Base-by-base conservation (phyloP, 2,329 filamentous ascomycete species). In the Dissoconium aciculare region DNA sequence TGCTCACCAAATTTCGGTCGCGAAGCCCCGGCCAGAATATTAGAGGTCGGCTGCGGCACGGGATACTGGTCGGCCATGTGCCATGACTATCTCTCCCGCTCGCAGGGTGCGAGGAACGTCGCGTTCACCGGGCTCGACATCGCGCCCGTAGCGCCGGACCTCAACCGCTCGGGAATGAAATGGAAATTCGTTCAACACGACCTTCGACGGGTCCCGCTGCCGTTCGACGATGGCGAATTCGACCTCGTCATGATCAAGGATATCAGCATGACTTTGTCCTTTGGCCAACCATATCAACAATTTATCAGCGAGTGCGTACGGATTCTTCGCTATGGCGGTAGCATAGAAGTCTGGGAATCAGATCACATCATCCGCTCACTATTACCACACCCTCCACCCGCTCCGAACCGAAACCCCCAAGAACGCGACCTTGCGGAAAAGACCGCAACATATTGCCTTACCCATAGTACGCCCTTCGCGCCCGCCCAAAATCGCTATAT, bases 141-240 rank as follows among this genome's bases (percentile, higher is more conserved):
- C 33, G 78, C 79, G 5, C 75, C 79, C 4, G 54, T 87, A 14
- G 74, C 78, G 5, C 67, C 70, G 17, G 67, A 74, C 42, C 51
- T 76, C 42, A 59, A 66, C 44, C 72, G 74, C 43, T 74, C 75
- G 44, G 80, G 81, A 28, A 78, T 93, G 64, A 75, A 80, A 41
- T 93, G 84, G 83, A 73, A 66, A 8, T 94, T 93, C 51, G 71
- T 92, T 31, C 79, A 85, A 50, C 83, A 93, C 51, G 85, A 94
- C 54, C 58, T 92, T 40, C 75, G 82, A 35, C 69, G 71, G 36
- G 53, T 67, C 2, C 81, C 82, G 1, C 70, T 85, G 46, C 87
- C 87, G 0, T 83, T 93, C 40, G 64, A 72, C 2, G 71, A 82
- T 37, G 75, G 68, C 19, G 76, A 85, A 44, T 94, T 91, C 53